Conservation (phyloP, 106 monocot genomes). For the Acanthochlamys bracteata region DNA sequence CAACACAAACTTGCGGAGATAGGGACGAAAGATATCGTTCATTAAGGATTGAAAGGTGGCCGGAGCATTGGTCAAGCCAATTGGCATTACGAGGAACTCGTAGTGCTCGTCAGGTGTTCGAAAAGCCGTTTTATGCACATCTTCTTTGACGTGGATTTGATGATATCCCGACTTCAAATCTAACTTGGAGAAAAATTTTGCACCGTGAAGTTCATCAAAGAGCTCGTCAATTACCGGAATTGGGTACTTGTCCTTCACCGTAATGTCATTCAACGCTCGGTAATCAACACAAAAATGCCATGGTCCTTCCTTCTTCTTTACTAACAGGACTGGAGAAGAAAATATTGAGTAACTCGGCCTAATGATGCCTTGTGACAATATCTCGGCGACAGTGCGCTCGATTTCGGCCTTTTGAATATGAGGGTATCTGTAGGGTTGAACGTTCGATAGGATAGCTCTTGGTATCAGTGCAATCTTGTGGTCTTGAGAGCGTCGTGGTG, state of each 20-base stretch:
- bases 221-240: not conserved
- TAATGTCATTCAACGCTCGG: not conserved
- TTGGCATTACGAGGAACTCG: not conserved
- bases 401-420: not conserved
- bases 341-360: not conserved
- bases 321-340: not conserved
- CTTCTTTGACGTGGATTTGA: not conserved
- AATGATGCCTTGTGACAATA: not conserved
- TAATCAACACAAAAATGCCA: not conserved
- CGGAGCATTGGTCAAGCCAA: not conserved
- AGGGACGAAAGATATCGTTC: not conserved
- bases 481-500: not conserved
- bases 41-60: not conserved
- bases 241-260: not conserved
- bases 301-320: not conserved
- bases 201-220: not conserved
- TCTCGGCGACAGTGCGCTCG: not conserved
- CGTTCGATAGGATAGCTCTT: not conserved
- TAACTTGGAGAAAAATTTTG: not conserved
- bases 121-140: not conserved
- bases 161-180: not conserved
- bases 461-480: not conserved
- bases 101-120: not conserved
- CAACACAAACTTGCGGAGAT: not conserved
- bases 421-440: not conserved